A percentile compares a stretch with the other conserved stretches of the same genome.
phyloP scores from a whole-genome alignment of 177 flowering plant genomes.

The Vitis hybrid region DNA sequence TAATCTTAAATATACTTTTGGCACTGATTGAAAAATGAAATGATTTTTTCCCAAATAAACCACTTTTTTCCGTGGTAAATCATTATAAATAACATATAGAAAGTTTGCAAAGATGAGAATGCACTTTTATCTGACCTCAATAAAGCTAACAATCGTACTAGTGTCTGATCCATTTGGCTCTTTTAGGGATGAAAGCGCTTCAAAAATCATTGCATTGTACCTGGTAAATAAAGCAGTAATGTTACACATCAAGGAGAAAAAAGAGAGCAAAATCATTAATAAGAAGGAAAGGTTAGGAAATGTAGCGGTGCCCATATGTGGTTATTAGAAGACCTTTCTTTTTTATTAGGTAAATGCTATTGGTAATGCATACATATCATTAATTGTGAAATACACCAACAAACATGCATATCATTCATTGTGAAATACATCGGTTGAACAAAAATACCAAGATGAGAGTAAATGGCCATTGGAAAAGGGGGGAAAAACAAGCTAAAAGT shows the following conservation, averaged over 20 bases:
- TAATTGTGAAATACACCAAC: too few species aligned
- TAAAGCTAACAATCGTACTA: slow-evolving; percentile 39
- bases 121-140: slow-evolving; percentile 46
- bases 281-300: background rate
- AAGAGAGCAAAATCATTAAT: background rate
- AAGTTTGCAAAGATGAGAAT: slow-evolving; percentile 2
- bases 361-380: too few species aligned
- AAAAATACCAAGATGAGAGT: too few species aligned
- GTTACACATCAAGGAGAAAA: background rate
- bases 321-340: too few species aligned
- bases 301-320: background rate
- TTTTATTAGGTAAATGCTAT: too few species aligned
- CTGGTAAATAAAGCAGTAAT: slow-evolving; percentile 27
- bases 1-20: background rate
- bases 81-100: background rate
- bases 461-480: too few species aligned
- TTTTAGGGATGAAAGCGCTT: slow-evolving; percentile 59
- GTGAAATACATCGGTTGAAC: too few species aligned
- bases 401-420: too few species aligned
- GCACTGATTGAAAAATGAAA: background rate
- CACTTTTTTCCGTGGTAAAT: background rate
- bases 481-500: too few species aligned
- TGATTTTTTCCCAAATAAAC: background rate
- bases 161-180: slow-evolving; percentile 66
- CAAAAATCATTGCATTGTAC: slow-evolving; percentile 57